Conservation (phyloP, 164 flowering plant genomes). For the grape (Vitis vinifera) region ASM3070453v1 NC_081817.1:23096001-23096500, state of each 20-base stretch:
- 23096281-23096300: constrained; percentile 90
- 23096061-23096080: constrained; percentile 65
- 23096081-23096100: constrained; percentile 68
- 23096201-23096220: constrained; percentile 77
- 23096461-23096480: too few relatives aligned
- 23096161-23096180: constrained; percentile 80
- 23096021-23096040: constrained; percentile 65
- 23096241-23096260: constrained; percentile 88
- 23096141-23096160: constrained; percentile 91
- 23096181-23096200: constrained; percentile 82
- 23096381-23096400: too few relatives aligned
- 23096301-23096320: constrained; percentile 41
- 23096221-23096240: constrained; percentile 94
- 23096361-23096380: neutral
- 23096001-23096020: constrained; percentile 80
- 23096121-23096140: constrained; percentile 46
- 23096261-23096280: constrained; percentile 84
- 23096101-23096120: constrained; percentile 78
- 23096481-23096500: too few relatives aligned
- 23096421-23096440: too few relatives aligned
- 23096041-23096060: constrained; percentile 83
- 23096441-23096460: too few relatives aligned
- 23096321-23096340: constrained; percentile 45
- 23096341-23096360: constrained; percentile 55
- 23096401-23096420: too few relatives aligned